Percentiles rank a stretch among this genome's conserved stretches.
Conservation (phyloP, 768 basidiomycete species). For the Auricularia cornea region DNA sequence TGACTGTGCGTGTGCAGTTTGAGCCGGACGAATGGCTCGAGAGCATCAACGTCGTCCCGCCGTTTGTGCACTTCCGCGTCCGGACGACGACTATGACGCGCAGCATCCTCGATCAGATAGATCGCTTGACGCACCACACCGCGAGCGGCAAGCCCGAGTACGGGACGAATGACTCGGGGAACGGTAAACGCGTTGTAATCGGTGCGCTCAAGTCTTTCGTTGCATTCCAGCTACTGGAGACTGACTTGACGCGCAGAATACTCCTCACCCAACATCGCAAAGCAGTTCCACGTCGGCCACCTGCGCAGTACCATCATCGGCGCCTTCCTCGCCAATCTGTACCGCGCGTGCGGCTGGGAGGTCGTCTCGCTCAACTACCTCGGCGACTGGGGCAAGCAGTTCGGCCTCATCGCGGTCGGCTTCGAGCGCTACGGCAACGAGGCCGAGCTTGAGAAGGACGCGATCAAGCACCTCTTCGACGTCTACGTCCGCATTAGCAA, state of each 20-base stretch:
- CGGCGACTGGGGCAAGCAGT: conserved; percentile 36
- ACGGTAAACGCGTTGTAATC: conserved; percentile 25
- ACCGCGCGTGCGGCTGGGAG: conserved; percentile 31
- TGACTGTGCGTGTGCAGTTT: too few species aligned
- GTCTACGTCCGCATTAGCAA: conserved; percentile 34
- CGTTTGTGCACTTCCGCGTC: conserved; percentile 20
- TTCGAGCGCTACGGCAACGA: conserved; percentile 32
- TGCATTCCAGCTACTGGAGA: conserved; percentile 24
- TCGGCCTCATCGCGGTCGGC: conserved; percentile 31
- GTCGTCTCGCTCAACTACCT: conserved; percentile 31
- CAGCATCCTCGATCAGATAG: conserved; percentile 27
- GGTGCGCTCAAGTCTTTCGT: conserved; percentile 36
- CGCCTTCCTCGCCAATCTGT: conserved; percentile 32
- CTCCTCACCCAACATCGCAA: conserved; percentile 36
- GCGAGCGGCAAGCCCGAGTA: conserved; percentile 17
- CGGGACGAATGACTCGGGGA: conserved; percentile 24
- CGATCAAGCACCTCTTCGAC: conserved; percentile 34
- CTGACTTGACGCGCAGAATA: conserved; percentile 20
- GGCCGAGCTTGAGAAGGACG: conserved; percentile 26
- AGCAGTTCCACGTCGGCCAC: conserved; percentile 37
- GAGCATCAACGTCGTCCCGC: conserved; percentile 4
- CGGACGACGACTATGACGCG: conserved; percentile 20
- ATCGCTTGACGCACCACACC: conserved; percentile 14
- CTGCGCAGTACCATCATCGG: conserved; percentile 36
- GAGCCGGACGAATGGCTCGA: conserved; percentile 30